A percentile compares a stretch with the other conserved stretches of the same genome.
Conservation (phyloP, 768 basidiomycete species). For the Porphyrellus cyaneotinctus region DNA sequence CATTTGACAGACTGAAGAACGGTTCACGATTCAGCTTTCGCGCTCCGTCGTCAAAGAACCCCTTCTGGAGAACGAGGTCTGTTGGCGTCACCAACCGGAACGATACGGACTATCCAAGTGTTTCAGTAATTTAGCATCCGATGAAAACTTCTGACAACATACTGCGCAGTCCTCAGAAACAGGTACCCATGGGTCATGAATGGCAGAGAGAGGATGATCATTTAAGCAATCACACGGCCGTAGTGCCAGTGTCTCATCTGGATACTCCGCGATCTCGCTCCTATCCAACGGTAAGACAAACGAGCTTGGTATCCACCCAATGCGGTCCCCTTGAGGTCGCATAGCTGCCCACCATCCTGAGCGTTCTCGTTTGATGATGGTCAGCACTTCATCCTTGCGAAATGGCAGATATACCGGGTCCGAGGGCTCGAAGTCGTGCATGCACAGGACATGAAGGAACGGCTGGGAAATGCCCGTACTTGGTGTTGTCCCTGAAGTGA, state of each 20-base stretch:
- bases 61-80: slow-evolving; percentile 13
- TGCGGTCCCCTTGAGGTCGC: slow-evolving; percentile 43
- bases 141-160: background rate
- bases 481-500: slow-evolving; percentile 25
- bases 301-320: slow-evolving; percentile 76
- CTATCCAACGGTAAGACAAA: slow-evolving; percentile 52
- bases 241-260: slow-evolving; percentile 41
- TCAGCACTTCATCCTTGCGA: slow-evolving; percentile 60
- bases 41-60: background rate
- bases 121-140: slow-evolving; percentile 8
- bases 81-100: slow-evolving; percentile 18
- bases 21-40: slow-evolving; percentile 4
- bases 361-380: slow-evolving; percentile 62
- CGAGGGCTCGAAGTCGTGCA: slow-evolving; percentile 62
- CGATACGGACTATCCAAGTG: slow-evolving; percentile 9
- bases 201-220: slow-evolving; percentile 11
- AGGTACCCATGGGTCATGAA: slow-evolving; percentile 20
- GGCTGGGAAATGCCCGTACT: slow-evolving; percentile 31
- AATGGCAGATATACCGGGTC: slow-evolving; percentile 64
- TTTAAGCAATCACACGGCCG: slow-evolving; percentile 19
- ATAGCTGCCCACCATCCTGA: slow-evolving; percentile 85
- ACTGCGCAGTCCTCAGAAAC: slow-evolving; percentile 19
- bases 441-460: slow-evolving; percentile 47
- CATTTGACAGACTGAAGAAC: slow-evolving; percentile 6
- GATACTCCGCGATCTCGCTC: slow-evolving; percentile 38